phyloP scores from a whole-genome alignment of 345 rosid genomes.

The Euphorbia pulcherrima region DNA sequence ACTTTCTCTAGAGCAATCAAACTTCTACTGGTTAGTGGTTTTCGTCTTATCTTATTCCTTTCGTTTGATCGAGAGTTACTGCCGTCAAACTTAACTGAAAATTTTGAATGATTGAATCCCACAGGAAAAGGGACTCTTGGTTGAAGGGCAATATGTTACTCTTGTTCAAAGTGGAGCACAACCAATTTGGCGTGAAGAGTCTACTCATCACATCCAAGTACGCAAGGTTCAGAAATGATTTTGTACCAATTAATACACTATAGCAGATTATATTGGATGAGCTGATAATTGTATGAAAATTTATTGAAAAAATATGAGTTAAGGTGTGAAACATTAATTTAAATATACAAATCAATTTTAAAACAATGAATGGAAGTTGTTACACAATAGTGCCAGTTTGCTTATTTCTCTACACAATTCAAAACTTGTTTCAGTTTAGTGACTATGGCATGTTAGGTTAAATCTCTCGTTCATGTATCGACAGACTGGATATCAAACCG shows the following conservation, averaged over 20 bases:
- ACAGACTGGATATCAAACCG: no score
- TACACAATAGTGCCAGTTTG: neutral
- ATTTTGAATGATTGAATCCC: constrained; percentile 19
- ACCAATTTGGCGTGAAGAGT: constrained; percentile 90
- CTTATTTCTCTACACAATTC: neutral
- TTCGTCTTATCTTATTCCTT: neutral
- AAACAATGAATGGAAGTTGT: neutral
- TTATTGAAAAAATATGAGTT: neutral
- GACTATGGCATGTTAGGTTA: neutral
- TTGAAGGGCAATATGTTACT: constrained; percentile 65
- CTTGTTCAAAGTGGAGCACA: constrained; percentile 96
- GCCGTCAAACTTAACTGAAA: constrained; percentile 2
- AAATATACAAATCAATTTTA: neutral
- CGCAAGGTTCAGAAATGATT: constrained; percentile 64
- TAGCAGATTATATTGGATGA: constrained; percentile 14
- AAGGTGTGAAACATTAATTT: neutral
- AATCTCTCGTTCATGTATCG: neutral
- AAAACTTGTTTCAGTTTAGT: neutral
- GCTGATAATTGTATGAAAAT: constrained; percentile 1
- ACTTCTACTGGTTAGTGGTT: constrained; percentile 52
- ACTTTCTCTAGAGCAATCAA: constrained; percentile 72
- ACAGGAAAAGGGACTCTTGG: constrained; percentile 61
- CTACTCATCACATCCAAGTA: constrained; percentile 93
- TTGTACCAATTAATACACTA: constrained; percentile 10
- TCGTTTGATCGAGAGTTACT: constrained; percentile 7